Evolutionary conservation across 1,139 yeast species (phyloP).

Genomic region (Saccharomycopsis crataegensis): DNA sequence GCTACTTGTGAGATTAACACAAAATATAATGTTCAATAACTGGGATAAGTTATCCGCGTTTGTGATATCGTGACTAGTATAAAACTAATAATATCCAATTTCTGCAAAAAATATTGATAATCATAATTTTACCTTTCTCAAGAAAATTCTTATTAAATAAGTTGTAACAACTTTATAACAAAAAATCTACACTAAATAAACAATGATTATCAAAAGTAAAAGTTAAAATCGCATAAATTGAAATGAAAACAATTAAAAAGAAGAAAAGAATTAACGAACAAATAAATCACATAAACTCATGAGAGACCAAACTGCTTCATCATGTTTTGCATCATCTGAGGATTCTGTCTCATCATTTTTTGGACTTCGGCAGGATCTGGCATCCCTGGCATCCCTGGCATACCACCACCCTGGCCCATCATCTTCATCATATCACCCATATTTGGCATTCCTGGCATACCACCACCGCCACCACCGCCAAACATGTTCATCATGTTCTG

Average conservation of each 20-base stretch:
- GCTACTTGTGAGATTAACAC: too few relatives aligned
- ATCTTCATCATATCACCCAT: constrained; percentile 50
- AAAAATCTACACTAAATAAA: background rate
- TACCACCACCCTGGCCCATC: constrained; percentile 47
- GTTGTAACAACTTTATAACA: background rate
- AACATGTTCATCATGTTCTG: constrained; percentile 44
- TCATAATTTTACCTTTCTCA: too few relatives aligned
- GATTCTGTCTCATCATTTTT: constrained; percentile 64
- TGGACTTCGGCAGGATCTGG: constrained; percentile 45
- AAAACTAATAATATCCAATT: too few relatives aligned
- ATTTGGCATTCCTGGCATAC: constrained; percentile 34
- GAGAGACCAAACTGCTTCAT: constrained; percentile 57
- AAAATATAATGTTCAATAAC: too few relatives aligned
- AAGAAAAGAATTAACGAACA: background rate
- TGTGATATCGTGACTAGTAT: too few relatives aligned
- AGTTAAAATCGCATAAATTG: background rate
- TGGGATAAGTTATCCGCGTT: too few relatives aligned
- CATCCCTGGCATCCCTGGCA: constrained; percentile 36
- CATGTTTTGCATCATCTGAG: constrained; percentile 64
- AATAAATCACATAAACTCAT: background rate
- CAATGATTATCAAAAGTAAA: background rate
- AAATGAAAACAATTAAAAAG: background rate
- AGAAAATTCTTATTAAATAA: too few relatives aligned
- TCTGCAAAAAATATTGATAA: too few relatives aligned
- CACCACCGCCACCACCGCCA: constrained; percentile 30